Conservation (phyloP, 2,329 filamentous ascomycete species). For the Alternaria sp. region DNA sequence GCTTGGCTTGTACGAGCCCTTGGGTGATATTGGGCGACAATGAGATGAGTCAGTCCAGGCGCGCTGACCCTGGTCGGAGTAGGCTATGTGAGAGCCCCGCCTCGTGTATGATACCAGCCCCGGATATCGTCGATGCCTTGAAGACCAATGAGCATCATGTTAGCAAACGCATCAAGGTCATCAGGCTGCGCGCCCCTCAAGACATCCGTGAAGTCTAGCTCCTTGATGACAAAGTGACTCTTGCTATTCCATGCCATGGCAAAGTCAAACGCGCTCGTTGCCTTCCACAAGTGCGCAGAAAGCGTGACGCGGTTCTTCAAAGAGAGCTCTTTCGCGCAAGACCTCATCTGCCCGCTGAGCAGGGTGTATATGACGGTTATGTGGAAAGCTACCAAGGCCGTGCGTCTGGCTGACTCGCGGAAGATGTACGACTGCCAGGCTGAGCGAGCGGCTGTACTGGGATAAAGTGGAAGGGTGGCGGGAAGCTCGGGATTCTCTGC, state of each 20-base stretch:
- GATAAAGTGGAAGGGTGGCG: conserved; percentile 46
- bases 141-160: conserved; percentile 34
- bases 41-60: neutral
- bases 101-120: conserved; percentile 37
- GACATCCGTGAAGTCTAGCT: conserved; percentile 36
- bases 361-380: conserved; percentile 43
- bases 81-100: conserved; percentile 16
- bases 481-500: conserved; percentile 19
- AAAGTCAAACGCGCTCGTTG: conserved; percentile 38
- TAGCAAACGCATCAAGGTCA: conserved; percentile 39
- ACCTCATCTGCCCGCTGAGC: conserved; percentile 17
- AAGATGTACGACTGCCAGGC: conserved; percentile 62
- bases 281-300: conserved; percentile 40
- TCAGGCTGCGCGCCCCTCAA: conserved; percentile 27
- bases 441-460: conserved; percentile 42
- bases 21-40: neutral
- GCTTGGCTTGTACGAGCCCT: too few relatives aligned
- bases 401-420: conserved; percentile 62
- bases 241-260: conserved; percentile 41
- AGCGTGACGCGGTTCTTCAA: conserved; percentile 26
- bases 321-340: conserved; percentile 18
- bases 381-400: conserved; percentile 58
- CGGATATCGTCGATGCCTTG: conserved; percentile 39
- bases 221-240: conserved; percentile 35
- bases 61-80: neutral